Percentiles rank a stretch among this genome's conserved stretches.
phyloP scores from a whole-genome alignment of 2,329 filamentous ascomycete species.

The Cytospora chrysosperma region DNA sequence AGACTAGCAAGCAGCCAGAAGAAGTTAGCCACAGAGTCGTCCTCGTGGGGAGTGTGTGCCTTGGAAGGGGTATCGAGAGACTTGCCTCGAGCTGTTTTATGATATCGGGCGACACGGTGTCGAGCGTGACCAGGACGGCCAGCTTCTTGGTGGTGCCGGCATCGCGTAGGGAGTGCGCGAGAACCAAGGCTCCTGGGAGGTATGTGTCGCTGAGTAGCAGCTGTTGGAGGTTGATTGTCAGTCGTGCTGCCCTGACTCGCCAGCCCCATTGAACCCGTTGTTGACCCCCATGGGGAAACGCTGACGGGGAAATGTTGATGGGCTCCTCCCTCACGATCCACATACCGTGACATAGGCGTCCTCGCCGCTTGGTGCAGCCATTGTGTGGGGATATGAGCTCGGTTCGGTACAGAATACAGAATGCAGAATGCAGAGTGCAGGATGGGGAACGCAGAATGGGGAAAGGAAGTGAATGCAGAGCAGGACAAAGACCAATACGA shows the following conservation, averaged over 20 bases:
- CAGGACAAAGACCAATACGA: slow-evolving; percentile 10
- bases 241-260: slow-evolving; percentile 20
- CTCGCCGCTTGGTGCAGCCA: slow-evolving; percentile 43
- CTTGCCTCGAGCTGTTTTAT: slow-evolving; percentile 75
- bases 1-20: slow-evolving; percentile 49
- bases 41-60: not conserved
- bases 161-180: slow-evolving; percentile 93
- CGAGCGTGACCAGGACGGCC: slow-evolving; percentile 78
- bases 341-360: slow-evolving; percentile 59
- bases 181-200: slow-evolving; percentile 91
- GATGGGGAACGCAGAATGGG: no score
- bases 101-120: slow-evolving; percentile 72
- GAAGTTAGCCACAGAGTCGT: slow-evolving; percentile 27
- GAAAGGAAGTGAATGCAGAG: slow-evolving; percentile 7
- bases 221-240: slow-evolving; percentile 46
- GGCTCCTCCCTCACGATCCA: slow-evolving; percentile 27
- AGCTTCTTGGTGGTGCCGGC: slow-evolving; percentile 82
- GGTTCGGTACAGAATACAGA: slow-evolving; percentile 11
- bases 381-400: slow-evolving; percentile 27
- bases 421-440: no score
- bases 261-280: no score
- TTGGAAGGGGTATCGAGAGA: slow-evolving; percentile 8
- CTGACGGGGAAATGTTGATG: slow-evolving; percentile 3
- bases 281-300: no score
- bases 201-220: slow-evolving; percentile 91